Percentiles rank a stretch among this genome's conserved stretches.
phyloP scores from a whole-genome alignment of 768 basidiomycete species.

The Tricholoma flavovirens region DNA sequence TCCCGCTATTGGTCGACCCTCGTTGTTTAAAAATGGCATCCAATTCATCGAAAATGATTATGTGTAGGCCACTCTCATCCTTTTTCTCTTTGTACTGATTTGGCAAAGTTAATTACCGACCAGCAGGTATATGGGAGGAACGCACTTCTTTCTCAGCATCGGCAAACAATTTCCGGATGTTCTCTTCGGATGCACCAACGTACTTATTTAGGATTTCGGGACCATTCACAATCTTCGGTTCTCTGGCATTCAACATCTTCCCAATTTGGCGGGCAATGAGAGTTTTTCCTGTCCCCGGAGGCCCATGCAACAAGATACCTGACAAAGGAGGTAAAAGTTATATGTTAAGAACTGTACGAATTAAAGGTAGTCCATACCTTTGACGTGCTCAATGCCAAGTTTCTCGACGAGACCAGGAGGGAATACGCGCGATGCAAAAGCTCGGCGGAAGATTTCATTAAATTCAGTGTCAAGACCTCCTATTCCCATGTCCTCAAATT shows the following conservation, averaged over 20 bases:
- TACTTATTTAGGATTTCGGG: constrained; percentile 97
- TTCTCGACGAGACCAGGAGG: constrained; percentile 96
- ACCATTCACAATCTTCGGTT: constrained; percentile 98
- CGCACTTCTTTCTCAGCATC: constrained; percentile 94
- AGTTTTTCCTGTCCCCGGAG: constrained; percentile 98
- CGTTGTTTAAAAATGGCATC: constrained; percentile 99
- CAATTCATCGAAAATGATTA: constrained; percentile 99
- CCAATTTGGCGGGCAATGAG: constrained; percentile 98
- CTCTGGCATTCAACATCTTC: constrained; percentile 96
- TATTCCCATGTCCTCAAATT: constrained; percentile 99
- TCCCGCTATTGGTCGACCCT: constrained; percentile 85
- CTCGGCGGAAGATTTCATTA: constrained; percentile 93
- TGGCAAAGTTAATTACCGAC: neutral
- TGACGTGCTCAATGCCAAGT: constrained; percentile 96
- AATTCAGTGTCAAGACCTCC: constrained; percentile 96
- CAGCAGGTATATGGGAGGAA: neutral
- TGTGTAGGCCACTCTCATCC: constrained; percentile 95
- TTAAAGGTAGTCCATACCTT: constrained; percentile 48
- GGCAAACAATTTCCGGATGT: constrained; percentile 94
- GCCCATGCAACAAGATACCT: constrained; percentile 94
- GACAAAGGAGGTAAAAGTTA: neutral
- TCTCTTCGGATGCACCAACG: constrained; percentile 96
- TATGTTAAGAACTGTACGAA: neutral
- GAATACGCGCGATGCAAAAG: constrained; percentile 98
- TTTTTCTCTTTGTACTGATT: constrained; percentile 91